A percentile compares a stretch with the other conserved stretches of the same genome.
These are phyloP conservation scores for Penicillium sp. DNA, from an alignment of 2,329 filamentous ascomycete species.

Conservation along the genomic window DNA sequence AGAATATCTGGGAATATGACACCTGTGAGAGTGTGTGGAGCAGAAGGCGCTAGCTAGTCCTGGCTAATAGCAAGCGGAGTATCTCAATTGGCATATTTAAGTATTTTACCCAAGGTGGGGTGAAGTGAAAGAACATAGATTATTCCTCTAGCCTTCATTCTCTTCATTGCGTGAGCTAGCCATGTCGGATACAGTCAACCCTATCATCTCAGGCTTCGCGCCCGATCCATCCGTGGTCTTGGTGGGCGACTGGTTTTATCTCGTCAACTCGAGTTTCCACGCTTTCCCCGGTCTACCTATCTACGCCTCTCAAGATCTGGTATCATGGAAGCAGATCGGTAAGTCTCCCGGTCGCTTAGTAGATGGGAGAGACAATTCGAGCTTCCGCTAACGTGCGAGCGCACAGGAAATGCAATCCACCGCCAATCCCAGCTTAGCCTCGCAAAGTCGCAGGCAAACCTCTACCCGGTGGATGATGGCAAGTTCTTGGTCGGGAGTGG, in stretches of 20 bases:
- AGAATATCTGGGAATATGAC: not conserved
- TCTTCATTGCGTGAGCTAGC: not conserved
- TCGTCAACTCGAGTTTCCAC: constrained; percentile 51
- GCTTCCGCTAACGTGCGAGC: constrained; percentile 1
- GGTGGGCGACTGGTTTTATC: constrained; percentile 49
- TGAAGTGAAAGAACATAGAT: constrained; percentile 1
- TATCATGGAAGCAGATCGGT: constrained; percentile 44
- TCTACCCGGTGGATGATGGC: constrained; percentile 12
- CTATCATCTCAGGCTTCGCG: constrained; percentile 52
- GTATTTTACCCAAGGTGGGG: not conserved
- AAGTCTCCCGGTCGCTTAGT: not conserved
- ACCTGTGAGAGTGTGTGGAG: not conserved
- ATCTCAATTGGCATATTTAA: constrained; percentile 1
- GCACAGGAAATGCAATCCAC: constrained; percentile 34
- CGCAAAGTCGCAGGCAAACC: constrained; percentile 16
- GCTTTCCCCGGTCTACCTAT: constrained; percentile 52
- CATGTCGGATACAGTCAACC: constrained; percentile 34
- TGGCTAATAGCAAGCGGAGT: constrained; percentile 1
- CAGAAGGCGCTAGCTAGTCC: not conserved
- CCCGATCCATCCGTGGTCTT: constrained; percentile 52
- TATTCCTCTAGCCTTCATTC: not conserved
- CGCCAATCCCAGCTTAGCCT: constrained; percentile 24
- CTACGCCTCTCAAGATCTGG: constrained; percentile 50
- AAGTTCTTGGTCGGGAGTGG: constrained; percentile 20
- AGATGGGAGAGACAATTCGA: not conserved